Evolutionary conservation across 2,329 filamentous ascomycete genomes (phyloP).

Genomic region (Pleomassaria siparia): DNA sequence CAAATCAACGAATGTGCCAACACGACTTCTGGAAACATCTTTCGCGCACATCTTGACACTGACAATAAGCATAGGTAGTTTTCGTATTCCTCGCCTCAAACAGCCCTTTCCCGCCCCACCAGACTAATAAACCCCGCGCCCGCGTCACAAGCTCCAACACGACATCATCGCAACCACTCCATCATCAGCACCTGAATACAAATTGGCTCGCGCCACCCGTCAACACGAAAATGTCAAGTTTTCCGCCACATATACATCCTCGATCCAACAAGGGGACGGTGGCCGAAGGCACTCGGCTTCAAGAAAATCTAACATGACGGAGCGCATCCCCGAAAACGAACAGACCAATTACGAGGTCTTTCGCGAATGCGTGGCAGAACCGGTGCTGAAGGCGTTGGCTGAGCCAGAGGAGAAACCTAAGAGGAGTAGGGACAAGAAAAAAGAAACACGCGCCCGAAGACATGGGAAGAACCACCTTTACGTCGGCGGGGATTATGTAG

Average conservation of each 20-base stretch:
- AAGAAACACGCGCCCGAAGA: slow-evolving; percentile 43
- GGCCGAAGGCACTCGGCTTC: neutral
- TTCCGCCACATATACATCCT: neutral
- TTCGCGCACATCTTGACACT: neutral
- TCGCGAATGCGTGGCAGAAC: slow-evolving; percentile 71
- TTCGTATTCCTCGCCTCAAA: neutral
- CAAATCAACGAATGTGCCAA: neutral
- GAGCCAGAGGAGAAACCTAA: slow-evolving; percentile 46
- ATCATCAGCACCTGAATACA: neutral
- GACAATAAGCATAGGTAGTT: neutral
- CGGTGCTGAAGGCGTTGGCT: slow-evolving; percentile 64
- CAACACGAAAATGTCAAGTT: neutral
- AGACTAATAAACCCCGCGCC: neutral
- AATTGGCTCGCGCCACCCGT: neutral
- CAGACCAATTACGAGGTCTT: slow-evolving; percentile 66
- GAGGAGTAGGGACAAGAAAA: slow-evolving; percentile 48
- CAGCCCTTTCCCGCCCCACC: neutral
- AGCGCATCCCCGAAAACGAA: slow-evolving; percentile 39
- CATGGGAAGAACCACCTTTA: slow-evolving; percentile 10
- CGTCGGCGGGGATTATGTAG: slow-evolving; percentile 35
- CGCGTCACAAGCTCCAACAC: neutral
- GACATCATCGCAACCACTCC: neutral
- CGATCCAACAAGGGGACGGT: neutral
- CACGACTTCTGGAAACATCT: neutral
- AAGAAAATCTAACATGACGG: slow-evolving; percentile 23